Evolutionary conservation across 2,329 filamentous ascomycete genomes (phyloP).

Genomic region (Fusarium sp.): DNA sequence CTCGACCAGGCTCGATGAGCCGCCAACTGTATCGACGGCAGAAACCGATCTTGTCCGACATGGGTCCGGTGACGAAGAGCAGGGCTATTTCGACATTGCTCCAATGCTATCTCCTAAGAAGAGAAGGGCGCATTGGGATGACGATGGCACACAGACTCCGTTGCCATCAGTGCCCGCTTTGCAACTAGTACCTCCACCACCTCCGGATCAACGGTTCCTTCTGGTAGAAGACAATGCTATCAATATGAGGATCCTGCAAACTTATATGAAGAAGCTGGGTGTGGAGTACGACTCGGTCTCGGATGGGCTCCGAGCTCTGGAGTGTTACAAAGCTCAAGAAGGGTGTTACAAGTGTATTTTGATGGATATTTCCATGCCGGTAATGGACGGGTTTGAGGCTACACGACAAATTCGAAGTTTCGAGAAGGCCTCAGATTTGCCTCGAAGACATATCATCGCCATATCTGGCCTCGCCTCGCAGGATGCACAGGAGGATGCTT

Average conservation of each 20-base stretch:
- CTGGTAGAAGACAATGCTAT: conserved; percentile 58
- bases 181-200: not conserved
- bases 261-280: conserved; percentile 52
- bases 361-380: conserved; percentile 68
- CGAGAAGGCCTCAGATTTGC: conserved; percentile 56
- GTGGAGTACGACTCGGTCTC: conserved; percentile 45
- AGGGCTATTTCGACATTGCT: conserved; percentile 9
- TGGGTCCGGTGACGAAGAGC: not conserved
- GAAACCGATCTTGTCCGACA: not conserved
- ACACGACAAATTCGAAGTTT: conserved; percentile 62
- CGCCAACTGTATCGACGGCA: not conserved
- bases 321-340: conserved; percentile 43
- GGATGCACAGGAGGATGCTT: conserved; percentile 64
- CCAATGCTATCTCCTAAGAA: conserved; percentile 5
- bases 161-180: not conserved
- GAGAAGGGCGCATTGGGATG: conserved; percentile 8
- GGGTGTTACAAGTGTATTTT: conserved; percentile 49
- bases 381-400: conserved; percentile 66
- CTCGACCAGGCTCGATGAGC: conserved; percentile 22
- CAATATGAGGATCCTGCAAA: conserved; percentile 51
- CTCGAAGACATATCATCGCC: conserved; percentile 61
- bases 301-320: conserved; percentile 51
- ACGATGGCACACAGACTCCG: conserved; percentile 2
- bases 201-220: conserved; percentile 41
- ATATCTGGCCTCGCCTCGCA: conserved; percentile 65